Base-by-base conservation (phyloP, 116 monocot genomes). In the Iris pallida region DNA sequence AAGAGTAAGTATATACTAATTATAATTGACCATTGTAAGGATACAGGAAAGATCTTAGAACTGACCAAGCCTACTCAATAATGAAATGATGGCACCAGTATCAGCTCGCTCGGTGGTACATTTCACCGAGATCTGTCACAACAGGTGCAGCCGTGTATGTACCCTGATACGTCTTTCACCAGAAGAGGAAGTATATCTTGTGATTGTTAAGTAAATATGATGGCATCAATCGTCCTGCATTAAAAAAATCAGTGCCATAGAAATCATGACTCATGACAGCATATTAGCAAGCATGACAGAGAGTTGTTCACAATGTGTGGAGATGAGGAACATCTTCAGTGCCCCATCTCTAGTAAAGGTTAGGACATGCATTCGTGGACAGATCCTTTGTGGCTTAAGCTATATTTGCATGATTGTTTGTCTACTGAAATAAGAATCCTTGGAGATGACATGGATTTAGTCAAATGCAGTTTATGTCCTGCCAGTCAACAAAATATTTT, bases 161-260 rank as follows among this genome's bases (percentile, higher is more conserved):
- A 93, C 93, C 81, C 93, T 88, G 57, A 99, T 99, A 51, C 90
- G 79, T 59, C 98, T 88, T 80, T 99, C 98, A 68, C 98, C 98
- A 42, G 86, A 88, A 66, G 93, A 99, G 20, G 98, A 90, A 20
- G 98, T 99, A 67, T 93, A 93, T 76, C 98, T 98, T 47, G 64
- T 51, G 16, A 45, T 9, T 49, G 77, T 53, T 88, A 83, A 86
- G 94, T 79, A 74, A 10, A 57, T 43, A 68, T 49, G 45, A 65
- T 48, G 30, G 30, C 30, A 30, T 30, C 30, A 30, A 30, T 30
- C 30, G 3, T 30, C 3, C 30, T 30, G 30, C 30, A 30, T 30
- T 30, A 30, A 30, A 30, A 3, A 30, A 30, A 30, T 30, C 0
- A 30, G 30, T 30, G 30, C 30, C 30, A 30, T 0, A 30, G 30